phyloP scores from a whole-genome alignment of 2,329 filamentous ascomycete genomes.

The Calonectria pseudoturangicola region DNA sequence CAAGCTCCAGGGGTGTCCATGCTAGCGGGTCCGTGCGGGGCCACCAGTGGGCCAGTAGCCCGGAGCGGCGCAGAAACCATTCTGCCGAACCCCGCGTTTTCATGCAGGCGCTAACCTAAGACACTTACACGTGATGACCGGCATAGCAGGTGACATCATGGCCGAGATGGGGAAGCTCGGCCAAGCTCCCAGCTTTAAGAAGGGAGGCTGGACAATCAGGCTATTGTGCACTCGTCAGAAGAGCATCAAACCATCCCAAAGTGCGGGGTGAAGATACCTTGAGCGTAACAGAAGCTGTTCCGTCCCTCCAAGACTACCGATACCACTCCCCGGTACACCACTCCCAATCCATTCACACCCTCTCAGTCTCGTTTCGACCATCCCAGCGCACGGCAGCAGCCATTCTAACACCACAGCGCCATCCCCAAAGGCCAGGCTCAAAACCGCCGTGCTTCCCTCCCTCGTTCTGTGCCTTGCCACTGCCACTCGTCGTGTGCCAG shows the following conservation, averaged over 20 bases:
- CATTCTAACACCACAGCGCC: slow-evolving; percentile 38
- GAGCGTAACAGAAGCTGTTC: slow-evolving; percentile 54
- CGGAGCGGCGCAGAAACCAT: slow-evolving; percentile 45
- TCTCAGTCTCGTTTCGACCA: slow-evolving; percentile 51
- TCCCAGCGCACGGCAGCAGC: slow-evolving; percentile 39
- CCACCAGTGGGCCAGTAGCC: slow-evolving; percentile 30
- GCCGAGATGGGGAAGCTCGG: slow-evolving; percentile 45
- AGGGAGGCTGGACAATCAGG: slow-evolving; percentile 50
- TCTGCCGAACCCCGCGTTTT: slow-evolving; percentile 55
- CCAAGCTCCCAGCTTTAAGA: slow-evolving; percentile 54
- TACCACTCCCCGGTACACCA: slow-evolving; percentile 32
- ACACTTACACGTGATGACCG: slow-evolving; percentile 50
- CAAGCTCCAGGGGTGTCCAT: slow-evolving; percentile 28
- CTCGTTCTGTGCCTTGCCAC: slow-evolving; percentile 52
- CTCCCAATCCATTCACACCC: slow-evolving; percentile 29
- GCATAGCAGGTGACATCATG: slow-evolving; percentile 53
- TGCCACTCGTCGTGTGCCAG: slow-evolving; percentile 33
- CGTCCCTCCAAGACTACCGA: slow-evolving; percentile 54
- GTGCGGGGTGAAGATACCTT: slow-evolving; percentile 53
- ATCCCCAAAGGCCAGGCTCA: slow-evolving; percentile 50
- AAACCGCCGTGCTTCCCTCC: slow-evolving; percentile 46
- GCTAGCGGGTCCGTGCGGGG: background rate
- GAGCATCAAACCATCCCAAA: slow-evolving; percentile 41
- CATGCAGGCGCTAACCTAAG: slow-evolving; percentile 46
- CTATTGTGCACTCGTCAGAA: slow-evolving; percentile 48